Conservation (phyloP, 192 early-diverging fungal species). For the Podila horticola region DNA sequence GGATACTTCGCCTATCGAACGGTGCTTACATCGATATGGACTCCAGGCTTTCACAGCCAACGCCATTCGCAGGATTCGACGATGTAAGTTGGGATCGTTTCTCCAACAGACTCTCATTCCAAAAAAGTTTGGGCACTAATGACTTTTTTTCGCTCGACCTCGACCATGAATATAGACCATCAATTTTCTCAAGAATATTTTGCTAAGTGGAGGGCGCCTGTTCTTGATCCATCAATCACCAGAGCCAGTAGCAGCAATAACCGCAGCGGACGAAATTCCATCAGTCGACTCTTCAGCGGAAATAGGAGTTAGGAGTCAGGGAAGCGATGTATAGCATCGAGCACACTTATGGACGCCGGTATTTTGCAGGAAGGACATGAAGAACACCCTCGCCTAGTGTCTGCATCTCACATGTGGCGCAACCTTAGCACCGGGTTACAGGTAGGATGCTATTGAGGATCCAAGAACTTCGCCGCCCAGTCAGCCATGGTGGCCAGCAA, state of each 20-base stretch:
- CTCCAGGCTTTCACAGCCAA: conserved; percentile 31
- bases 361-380: no score
- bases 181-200: conserved; percentile 14
- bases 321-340: no score
- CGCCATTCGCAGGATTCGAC: conserved; percentile 37
- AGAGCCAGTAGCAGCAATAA: background rate
- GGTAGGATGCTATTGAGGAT: no score
- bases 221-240: conserved; percentile 32
- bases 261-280: background rate
- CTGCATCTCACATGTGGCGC: no score
- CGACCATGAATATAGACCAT: conserved; percentile 17
- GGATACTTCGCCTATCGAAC: conserved; percentile 36
- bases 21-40: conserved; percentile 41
- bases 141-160: background rate
- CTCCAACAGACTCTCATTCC: background rate
- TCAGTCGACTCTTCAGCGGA: background rate
- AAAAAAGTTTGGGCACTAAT: background rate
- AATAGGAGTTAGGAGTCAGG: background rate
- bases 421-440: no score
- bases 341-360: no score
- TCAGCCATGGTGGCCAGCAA: no score
- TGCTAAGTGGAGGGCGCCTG: conserved; percentile 25
- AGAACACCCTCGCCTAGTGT: no score
- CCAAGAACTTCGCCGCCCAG: no score
- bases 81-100: conserved; percentile 15